Evolutionary conservation across 768 basidiomycete genomes (phyloP), one percentile per base, ranked within the genome.

Genomic region (Russula olivacea): DNA sequence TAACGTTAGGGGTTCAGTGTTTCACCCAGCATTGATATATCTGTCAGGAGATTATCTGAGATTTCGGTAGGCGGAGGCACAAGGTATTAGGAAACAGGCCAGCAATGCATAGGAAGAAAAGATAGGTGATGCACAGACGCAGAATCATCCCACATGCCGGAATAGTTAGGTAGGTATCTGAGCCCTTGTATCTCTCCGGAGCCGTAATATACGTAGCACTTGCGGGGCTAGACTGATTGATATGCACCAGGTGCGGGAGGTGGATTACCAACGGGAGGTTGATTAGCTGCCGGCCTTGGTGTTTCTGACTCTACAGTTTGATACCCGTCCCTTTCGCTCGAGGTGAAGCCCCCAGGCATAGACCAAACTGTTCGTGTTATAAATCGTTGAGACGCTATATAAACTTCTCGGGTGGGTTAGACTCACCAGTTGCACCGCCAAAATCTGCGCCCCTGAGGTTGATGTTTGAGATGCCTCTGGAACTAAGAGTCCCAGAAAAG

Each of bases 291-390:
- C 43, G 71, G 69, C 34, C 69, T 66, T 40, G 71, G 71, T 9
- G 63, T 53, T 23, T 67, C 58, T 12, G 64, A 67, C 36, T 68
- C 75, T 12, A 76, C 74, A 23, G 71, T 68, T 63, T 78, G 76
- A 57, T 77, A 77, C 12, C 76, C 76, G 7, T 73, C 73, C 43
- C 72, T 54, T 25, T 69, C 71, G 32, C 69, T 66, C 4, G 75
- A 74, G 23, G 74, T 71, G 68, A 77, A 77, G 9, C 75, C 76
- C 10, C 77, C 77, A 2, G 77, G 77, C 77, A 78, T 78, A 36
- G 76, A 72, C 77, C 77, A 78, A 10, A 78, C 77, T 78, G 45
- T 14, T 34, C 32, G 49, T 6, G 17, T 21, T 30, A n/a, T 36
- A 45, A 48, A 48, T 38, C 11, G 23, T 54, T 47, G 21, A 36